Evolutionary conservation across 1,284 basidiomycete species (phyloP).

Genomic region (Heterobasidion annosum): DNA sequence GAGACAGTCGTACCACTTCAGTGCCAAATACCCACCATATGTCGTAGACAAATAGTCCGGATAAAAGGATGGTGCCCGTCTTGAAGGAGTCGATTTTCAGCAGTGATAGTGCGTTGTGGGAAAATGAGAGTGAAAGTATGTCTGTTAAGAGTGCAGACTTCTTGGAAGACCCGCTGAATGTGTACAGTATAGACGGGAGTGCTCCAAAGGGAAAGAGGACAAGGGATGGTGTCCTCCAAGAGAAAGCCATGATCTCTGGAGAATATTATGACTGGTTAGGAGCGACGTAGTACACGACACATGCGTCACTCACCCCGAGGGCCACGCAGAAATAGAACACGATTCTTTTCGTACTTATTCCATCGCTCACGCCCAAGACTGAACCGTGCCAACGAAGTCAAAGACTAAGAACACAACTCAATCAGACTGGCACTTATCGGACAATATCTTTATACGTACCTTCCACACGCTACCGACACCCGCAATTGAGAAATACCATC

Average conservation of each 20-base stretch:
- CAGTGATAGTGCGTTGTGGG: conserved; percentile 74
- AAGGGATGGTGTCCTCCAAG: conserved; percentile 56
- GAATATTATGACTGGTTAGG: neutral
- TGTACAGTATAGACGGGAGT: conserved; percentile 63
- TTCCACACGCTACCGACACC: conserved; percentile 66
- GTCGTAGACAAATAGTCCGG: conserved; percentile 82
- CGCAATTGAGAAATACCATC: conserved; percentile 67
- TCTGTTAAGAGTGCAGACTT: conserved; percentile 74
- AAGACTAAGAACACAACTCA: conserved; percentile 28
- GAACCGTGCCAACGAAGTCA: conserved; percentile 36
- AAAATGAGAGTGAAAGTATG: conserved; percentile 78
- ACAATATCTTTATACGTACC: conserved; percentile 28
- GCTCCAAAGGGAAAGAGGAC: conserved; percentile 56
- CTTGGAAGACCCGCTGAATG: conserved; percentile 32
- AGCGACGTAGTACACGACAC: conserved; percentile 22
- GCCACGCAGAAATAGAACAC: conserved; percentile 27
- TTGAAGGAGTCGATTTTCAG: conserved; percentile 87
- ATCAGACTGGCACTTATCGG: neutral
- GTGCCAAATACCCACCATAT: conserved; percentile 86
- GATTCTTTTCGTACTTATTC: conserved; percentile 41
- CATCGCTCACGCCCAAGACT: conserved; percentile 39
- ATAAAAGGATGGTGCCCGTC: conserved; percentile 80
- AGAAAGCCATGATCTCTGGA: conserved; percentile 36
- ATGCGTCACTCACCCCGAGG: neutral
- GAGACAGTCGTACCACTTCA: conserved; percentile 48